phyloP scores from a whole-genome alignment of 129 eudicot genomes.

The Apium graveolens region DNA sequence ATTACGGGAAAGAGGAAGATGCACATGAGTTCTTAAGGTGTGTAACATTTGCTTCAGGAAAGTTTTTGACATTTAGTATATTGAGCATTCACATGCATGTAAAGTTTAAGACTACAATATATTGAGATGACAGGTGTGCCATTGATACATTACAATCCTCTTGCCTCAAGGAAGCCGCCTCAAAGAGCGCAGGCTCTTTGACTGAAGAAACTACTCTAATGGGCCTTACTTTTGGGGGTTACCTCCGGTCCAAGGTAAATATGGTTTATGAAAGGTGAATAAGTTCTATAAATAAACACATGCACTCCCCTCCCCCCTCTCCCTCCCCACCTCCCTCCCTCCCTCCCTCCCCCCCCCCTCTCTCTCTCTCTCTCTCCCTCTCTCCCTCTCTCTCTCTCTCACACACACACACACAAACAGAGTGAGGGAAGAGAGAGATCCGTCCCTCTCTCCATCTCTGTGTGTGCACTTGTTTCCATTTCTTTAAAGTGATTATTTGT shows the following conservation, averaged over 20 bases:
- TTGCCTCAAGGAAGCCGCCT: conserved; percentile 62
- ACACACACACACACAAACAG: too few species aligned
- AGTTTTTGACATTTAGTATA: neutral
- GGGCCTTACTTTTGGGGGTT: conserved; percentile 95
- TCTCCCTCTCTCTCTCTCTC: too few species aligned
- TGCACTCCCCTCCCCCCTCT: neutral
- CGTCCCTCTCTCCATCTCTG: too few species aligned
- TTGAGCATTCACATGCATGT: neutral
- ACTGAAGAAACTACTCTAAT: conserved; percentile 78
- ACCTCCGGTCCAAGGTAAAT: conserved; percentile 81
- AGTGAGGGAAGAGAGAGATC: too few species aligned
- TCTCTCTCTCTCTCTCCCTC: neutral
- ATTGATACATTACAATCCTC: conserved; percentile 71
- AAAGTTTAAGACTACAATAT: neutral
- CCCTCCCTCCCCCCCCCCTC: neutral
- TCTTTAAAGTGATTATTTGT: neutral
- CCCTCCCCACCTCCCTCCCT: neutral
- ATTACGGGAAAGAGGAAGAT: conserved; percentile 83
- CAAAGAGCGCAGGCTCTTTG: conserved; percentile 24
- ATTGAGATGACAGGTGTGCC: conserved; percentile 40
- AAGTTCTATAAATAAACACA: neutral
- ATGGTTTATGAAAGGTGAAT: neutral
- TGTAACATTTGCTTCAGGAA: neutral
- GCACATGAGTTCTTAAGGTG: conserved; percentile 93
- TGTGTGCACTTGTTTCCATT: neutral